Conservation (phyloP, 1,284 basidiomycete genomes). For the Ustilago cynodontis region DNA sequence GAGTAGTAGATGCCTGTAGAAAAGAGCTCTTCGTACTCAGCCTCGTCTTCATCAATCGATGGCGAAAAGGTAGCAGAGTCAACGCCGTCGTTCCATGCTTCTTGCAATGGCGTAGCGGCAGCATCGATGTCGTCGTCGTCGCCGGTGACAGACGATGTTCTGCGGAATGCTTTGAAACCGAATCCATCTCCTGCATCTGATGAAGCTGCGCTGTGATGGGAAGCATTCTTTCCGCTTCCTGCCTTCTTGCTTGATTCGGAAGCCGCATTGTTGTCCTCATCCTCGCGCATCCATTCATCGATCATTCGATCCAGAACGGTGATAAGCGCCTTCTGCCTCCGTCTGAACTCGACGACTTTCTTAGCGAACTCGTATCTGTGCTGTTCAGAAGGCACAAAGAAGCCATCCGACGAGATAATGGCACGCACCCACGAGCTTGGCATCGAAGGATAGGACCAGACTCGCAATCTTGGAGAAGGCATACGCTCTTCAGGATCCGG, state of each 20-base stretch:
- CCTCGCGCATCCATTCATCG: slow-evolving; percentile 39
- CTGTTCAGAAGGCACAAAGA: slow-evolving; percentile 83
- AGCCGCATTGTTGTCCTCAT: slow-evolving; percentile 8
- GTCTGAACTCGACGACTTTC: slow-evolving; percentile 80
- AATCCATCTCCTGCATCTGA: slow-evolving; percentile 42
- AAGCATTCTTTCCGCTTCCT: slow-evolving; percentile 15
- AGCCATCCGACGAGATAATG: slow-evolving; percentile 80
- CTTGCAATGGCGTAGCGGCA: slow-evolving; percentile 34
- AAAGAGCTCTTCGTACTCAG: slow-evolving; percentile 76
- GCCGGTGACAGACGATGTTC: slow-evolving; percentile 16
- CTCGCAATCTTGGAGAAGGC: slow-evolving; percentile 73
- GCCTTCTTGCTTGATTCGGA: slow-evolving; percentile 21
- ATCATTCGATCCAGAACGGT: slow-evolving; percentile 44
- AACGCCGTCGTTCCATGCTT: slow-evolving; percentile 41
- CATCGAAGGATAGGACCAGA: slow-evolving; percentile 71
- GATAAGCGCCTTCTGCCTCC: slow-evolving; percentile 70
- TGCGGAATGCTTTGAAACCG: slow-evolving; percentile 45
- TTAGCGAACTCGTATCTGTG: slow-evolving; percentile 84
- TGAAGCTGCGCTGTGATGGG: slow-evolving; percentile 17
- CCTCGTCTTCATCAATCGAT: slow-evolving; percentile 56
- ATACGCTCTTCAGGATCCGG: slow-evolving; percentile 42
- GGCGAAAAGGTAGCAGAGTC: slow-evolving; percentile 33
- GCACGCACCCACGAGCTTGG: slow-evolving; percentile 80
- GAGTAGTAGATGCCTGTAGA: slow-evolving; percentile 84
- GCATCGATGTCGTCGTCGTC: slow-evolving; percentile 35